Percentiles rank a stretch among this genome's conserved stretches.
Evolutionary conservation across 768 basidiomycete genomes (phyloP).

Genomic region (Boletellus sp.): DNA sequence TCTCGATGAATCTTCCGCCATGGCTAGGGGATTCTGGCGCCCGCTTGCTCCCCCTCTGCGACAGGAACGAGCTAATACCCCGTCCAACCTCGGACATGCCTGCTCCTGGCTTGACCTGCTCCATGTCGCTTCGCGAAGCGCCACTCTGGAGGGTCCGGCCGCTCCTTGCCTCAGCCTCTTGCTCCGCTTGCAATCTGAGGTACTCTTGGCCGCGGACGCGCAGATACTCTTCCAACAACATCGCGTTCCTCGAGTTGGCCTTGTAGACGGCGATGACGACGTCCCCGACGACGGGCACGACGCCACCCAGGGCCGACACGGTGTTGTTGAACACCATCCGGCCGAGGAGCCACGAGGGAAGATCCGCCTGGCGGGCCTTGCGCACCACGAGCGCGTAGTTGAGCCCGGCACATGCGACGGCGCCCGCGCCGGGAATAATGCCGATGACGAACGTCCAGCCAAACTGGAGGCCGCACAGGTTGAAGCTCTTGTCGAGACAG

Average conservation of each 20-base stretch:
- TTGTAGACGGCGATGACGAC: slow-evolving; percentile 74
- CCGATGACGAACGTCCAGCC: slow-evolving; percentile 86
- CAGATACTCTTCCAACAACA: slow-evolving; percentile 80
- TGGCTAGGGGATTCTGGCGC: slow-evolving; percentile 16
- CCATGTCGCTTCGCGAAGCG: slow-evolving; percentile 33
- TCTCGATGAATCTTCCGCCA: slow-evolving; percentile 39
- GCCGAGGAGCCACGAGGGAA: slow-evolving; percentile 60
- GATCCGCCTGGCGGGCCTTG: slow-evolving; percentile 71
- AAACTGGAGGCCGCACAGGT: slow-evolving; percentile 73
- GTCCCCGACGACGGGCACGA: slow-evolving; percentile 75
- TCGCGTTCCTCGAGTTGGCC: slow-evolving; percentile 87
- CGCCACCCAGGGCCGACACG: slow-evolving; percentile 60
- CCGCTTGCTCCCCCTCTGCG: slow-evolving; percentile 22
- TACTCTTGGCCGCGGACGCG: slow-evolving; percentile 73
- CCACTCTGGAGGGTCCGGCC: slow-evolving; percentile 8
- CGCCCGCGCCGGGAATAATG: slow-evolving; percentile 67
- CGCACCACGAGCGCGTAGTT: slow-evolving; percentile 76
- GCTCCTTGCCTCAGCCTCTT: slow-evolving; percentile 23
- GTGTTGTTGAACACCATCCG: slow-evolving; percentile 78
- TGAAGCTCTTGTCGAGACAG: slow-evolving; percentile 85
- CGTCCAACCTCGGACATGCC: slow-evolving; percentile 40
- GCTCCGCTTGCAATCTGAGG: slow-evolving; percentile 46
- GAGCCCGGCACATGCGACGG: slow-evolving; percentile 56
- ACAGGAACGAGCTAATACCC: slow-evolving; percentile 11
- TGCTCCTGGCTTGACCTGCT: slow-evolving; percentile 53